Base-by-base conservation (phyloP, 1,139 yeast genomes). In the Wickerhamomyces sp. region DNA sequence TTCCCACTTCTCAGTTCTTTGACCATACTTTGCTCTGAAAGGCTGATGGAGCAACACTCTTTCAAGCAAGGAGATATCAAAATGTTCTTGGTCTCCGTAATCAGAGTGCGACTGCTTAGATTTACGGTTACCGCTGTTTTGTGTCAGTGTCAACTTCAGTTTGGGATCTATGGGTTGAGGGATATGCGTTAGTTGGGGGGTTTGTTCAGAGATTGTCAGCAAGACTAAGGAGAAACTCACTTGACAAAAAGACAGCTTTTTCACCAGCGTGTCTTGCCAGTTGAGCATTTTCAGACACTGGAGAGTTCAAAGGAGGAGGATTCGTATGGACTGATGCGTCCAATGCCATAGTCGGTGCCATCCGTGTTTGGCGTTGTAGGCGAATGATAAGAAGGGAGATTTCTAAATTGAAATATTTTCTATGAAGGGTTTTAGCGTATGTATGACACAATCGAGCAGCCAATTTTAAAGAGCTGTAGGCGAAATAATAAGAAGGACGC, bases 301-400 rank as follows among this genome's bases (percentile, higher is more conserved):
- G 41, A 0, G 41, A 34, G 30, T 38, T 38, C 9, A 38, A 16
- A 5, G 41, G 41, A 5, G 41, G 39, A 3, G 38, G 30, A 21
- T 35, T 30, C 7, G 41, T 38, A 26, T 32, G 41, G 10, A 35
- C n/a, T 6, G 39, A 32, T 4, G 37, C 24, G 16, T 38, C 41
- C 17, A 34, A 18, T 16, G 28, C n/a, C n/a, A n/a, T n/a, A n/a
- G n/a, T n/a, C n/a, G n/a, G n/a, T n/a, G n/a, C n/a, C n/a, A n/a
- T n/a, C n/a, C n/a, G n/a, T n/a, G n/a, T n/a, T n/a, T n/a, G n/a
- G n/a, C n/a, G n/a, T n/a, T n/a, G n/a, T n/a, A n/a, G n/a, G n/a
- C n/a, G n/a, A n/a, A n/a, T n/a, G n/a, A n/a, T n/a, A n/a, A n/a
- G n/a, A n/a, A n/a, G n/a, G n/a, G n/a, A n/a, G n/a, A n/a, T n/a